Percentiles rank a stretch among this genome's conserved stretches.
Conservation (phyloP, 176 grass and related monocot species). For the Guadua angustifolia region DNA sequence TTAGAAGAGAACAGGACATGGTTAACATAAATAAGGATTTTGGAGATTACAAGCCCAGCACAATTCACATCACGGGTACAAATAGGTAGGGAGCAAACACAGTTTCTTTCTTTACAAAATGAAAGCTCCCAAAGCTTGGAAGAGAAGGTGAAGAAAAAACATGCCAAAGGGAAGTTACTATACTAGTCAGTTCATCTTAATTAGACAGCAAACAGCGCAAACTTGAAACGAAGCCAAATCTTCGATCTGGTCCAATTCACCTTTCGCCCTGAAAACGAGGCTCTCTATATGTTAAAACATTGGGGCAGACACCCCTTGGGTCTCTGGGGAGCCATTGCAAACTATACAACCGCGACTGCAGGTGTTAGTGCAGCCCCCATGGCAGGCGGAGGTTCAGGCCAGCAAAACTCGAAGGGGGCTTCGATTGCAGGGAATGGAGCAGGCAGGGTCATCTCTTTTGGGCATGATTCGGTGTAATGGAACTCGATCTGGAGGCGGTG, state of each 20-base stretch:
- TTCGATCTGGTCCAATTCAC: slow-evolving; percentile 57
- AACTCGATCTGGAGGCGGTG: slow-evolving; percentile 92
- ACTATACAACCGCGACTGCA: slow-evolving; percentile 45
- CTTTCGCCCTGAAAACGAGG: slow-evolving; percentile 31
- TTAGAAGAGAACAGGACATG: background rate
- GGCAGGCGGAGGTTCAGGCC: slow-evolving; percentile 45
- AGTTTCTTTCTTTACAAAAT: slow-evolving; percentile 62
- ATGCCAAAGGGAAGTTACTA: slow-evolving; percentile 41
- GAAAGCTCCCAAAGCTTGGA: slow-evolving; percentile 47
- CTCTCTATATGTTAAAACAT: slow-evolving; percentile 52
- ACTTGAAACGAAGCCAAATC: slow-evolving; percentile 59
- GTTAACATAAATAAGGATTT: slow-evolving; percentile 45
- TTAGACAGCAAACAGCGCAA: slow-evolving; percentile 53
- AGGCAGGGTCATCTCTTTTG: slow-evolving; percentile 2
- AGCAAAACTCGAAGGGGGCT: slow-evolving; percentile 50
- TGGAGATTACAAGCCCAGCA: slow-evolving; percentile 44
- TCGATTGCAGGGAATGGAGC: slow-evolving; percentile 24
- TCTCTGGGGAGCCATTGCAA: background rate
- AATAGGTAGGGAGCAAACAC: slow-evolving; percentile 44
- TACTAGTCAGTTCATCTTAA: slow-evolving; percentile 57
- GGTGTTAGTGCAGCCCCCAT: slow-evolving; percentile 32
- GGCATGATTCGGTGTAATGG: slow-evolving; percentile 69
- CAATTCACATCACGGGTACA: slow-evolving; percentile 45
- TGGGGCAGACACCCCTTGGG: background rate
- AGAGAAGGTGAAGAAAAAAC: slow-evolving; percentile 31